phyloP scores from a whole-genome alignment of 176 grass and related monocot genomes.

The Aegilops longissima region DNA sequence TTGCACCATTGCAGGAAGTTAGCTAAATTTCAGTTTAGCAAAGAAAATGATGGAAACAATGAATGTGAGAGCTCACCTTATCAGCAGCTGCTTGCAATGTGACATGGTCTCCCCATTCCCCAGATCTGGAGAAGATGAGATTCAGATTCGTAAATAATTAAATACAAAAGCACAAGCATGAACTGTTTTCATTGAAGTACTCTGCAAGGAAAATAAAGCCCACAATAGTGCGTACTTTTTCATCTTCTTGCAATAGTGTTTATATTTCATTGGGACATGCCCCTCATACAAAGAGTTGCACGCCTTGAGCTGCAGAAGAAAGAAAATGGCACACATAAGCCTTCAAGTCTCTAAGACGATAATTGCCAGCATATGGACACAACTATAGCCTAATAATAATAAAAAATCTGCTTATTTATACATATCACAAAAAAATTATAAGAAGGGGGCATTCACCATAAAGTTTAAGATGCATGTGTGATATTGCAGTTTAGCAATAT shows the following conservation, averaged over 20 bases:
- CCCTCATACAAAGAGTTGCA: conserved; percentile 79
- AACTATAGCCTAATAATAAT: neutral
- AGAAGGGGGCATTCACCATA: neutral
- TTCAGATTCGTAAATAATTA: neutral
- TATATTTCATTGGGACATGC: conserved; percentile 97
- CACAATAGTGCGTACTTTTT: conserved; percentile 65
- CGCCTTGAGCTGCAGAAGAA: conserved; percentile 81
- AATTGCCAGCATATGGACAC: neutral
- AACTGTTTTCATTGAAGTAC: conserved; percentile 17
- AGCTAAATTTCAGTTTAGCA: neutral
- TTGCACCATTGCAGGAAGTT: neutral
- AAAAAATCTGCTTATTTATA: conserved; percentile 10
- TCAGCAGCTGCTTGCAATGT: conserved; percentile 95
- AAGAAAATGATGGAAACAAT: neutral
- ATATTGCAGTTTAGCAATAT: conserved; percentile 5
- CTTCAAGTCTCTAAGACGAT: neutral
- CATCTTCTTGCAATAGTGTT: conserved; percentile 97
- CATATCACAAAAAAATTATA: neutral
- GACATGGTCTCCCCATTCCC: conserved; percentile 98
- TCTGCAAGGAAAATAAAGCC: neutral
- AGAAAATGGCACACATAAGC: conserved; percentile 28
- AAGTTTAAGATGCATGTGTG: conserved; percentile 15
- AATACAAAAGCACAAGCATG: conserved; percentile 1
- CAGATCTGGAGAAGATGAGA: conserved; percentile 47
- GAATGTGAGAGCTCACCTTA: conserved; percentile 50